phyloP scores from a whole-genome alignment of 169 alveolate species.

The Plasmodium inui region DNA sequence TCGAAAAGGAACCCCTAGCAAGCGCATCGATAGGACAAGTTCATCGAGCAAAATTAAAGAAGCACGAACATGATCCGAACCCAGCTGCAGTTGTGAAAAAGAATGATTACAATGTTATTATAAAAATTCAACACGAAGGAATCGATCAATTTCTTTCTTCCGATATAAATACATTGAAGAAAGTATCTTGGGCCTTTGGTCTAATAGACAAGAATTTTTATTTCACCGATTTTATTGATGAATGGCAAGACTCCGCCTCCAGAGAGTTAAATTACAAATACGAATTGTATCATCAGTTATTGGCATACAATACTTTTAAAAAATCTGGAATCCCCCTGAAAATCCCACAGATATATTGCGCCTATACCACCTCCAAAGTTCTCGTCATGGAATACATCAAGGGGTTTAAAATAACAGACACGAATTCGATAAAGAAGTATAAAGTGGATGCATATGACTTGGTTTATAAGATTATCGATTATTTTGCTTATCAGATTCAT shows the following conservation, averaged over 20 bases:
- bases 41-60: slow-evolving; percentile 83
- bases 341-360: slow-evolving; percentile 87
- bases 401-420: slow-evolving; percentile 91
- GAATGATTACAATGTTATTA: slow-evolving; percentile 83
- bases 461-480: slow-evolving; percentile 83
- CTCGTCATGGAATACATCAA: slow-evolving; percentile 92
- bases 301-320: slow-evolving; percentile 85
- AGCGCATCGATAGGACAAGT: slow-evolving; percentile 91
- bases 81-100: not conserved
- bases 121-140: slow-evolving; percentile 88
- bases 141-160: slow-evolving; percentile 83
- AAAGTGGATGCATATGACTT: slow-evolving; percentile 71
- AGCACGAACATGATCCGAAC: not conserved
- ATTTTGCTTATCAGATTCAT: slow-evolving; percentile 83
- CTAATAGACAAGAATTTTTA: slow-evolving; percentile 79
- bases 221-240: slow-evolving; percentile 88
- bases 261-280: slow-evolving; percentile 88
- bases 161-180: slow-evolving; percentile 84
- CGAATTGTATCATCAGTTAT: slow-evolving; percentile 86
- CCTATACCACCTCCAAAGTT: slow-evolving; percentile 85
- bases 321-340: slow-evolving; percentile 84
- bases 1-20: slow-evolving; percentile 85
- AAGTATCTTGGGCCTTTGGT: slow-evolving; percentile 86
- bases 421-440: slow-evolving; percentile 77
- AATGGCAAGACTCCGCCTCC: slow-evolving; percentile 90